Evolutionary conservation across 352 stramenopile genomes (phyloP), one percentile per base, ranked within the genome.

Genomic region (Blastocystis hominis): DNA sequence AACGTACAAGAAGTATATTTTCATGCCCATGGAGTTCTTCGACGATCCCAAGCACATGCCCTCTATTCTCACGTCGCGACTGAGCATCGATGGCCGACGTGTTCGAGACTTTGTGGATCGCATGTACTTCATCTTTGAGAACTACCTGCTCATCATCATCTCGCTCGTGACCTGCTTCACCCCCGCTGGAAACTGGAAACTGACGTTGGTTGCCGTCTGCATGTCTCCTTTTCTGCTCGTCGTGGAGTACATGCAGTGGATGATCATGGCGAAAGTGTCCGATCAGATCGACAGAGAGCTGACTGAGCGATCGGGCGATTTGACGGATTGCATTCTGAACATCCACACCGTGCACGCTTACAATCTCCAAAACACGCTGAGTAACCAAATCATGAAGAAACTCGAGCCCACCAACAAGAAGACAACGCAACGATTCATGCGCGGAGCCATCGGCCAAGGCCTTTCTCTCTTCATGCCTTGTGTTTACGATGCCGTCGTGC

Each of bases 251-350:
- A 1, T 75, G 7, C 62, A 69, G 56, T 86, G 42, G 9, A 47
- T 47, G 17, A 34, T 70, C 2, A 46, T 86, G 20, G 61, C 40
- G 5, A 47, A 36, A 47, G 70, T 61, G 24, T 70, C 75, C 3
- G 56, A 75, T 15, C 15, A 44, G 40, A 55, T 86, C 6, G 75
- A 86, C 46, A 53, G 42, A 1, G 13, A 10, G 5, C 50, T 86
- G 4, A 47, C 56, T 5, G 34, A 40, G 38, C 30, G 46, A 20
- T 86, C 75, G 0, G 75, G 56, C 50, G 62, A 50, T 3, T 42
- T 86, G 10, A 86, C 75, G 1, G 75, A 86, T 36, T 86, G 70
- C 44, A 30, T 86, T 3, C 62, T 86, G 30, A 86, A 86, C 20
- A 86, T 86, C 42, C 62, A 86, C 42, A 86, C 75, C 13, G 20